These are phyloP conservation scores for Suillus bovinus DNA, from an alignment of 768 basidiomycete species.

Conservation along the genomic window DNA sequence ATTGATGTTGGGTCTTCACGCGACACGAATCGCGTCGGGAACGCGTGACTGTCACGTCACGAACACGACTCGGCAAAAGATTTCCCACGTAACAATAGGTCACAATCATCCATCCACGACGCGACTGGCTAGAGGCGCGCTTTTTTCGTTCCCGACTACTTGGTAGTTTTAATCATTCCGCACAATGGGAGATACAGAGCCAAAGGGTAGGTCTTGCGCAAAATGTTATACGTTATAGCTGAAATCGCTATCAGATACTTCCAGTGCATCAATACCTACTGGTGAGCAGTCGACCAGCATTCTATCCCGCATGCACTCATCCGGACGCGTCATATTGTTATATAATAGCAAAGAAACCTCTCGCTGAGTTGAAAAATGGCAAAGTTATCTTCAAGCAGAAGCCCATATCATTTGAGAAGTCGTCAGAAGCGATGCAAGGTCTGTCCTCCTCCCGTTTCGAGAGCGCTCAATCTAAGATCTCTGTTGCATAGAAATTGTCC, in stretches of 20 bases:
- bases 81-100: conserved; percentile 30
- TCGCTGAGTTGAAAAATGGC: conserved; percentile 74
- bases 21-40: conserved; percentile 37
- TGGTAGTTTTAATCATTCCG: conserved; percentile 7
- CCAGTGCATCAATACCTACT: conserved; percentile 13
- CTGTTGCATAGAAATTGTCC: conserved; percentile 55
- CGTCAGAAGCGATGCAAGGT: conserved; percentile 84
- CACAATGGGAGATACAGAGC: conserved; percentile 22
- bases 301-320: conserved; percentile 4
- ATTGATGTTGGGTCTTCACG: too few relatives aligned
- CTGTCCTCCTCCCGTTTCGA: conserved; percentile 18
- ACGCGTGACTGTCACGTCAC: conserved; percentile 48
- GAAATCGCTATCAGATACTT: conserved; percentile 13
- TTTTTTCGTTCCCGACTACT: conserved; percentile 13
- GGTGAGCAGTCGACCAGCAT: conserved; percentile 18
- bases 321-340: conserved; percentile 32
- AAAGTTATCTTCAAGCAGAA: conserved; percentile 80
- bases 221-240: conserved; percentile 11
- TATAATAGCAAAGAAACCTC: conserved; percentile 39
- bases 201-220: conserved; percentile 16
- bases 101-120: conserved; percentile 1
- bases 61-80: conserved; percentile 27
- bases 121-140: conserved; percentile 25
- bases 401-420: conserved; percentile 69
- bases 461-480: background rate